Base-by-base conservation (phyloP, 1,284 basidiomycete genomes). In the Rhodotorula sp. region DNA sequence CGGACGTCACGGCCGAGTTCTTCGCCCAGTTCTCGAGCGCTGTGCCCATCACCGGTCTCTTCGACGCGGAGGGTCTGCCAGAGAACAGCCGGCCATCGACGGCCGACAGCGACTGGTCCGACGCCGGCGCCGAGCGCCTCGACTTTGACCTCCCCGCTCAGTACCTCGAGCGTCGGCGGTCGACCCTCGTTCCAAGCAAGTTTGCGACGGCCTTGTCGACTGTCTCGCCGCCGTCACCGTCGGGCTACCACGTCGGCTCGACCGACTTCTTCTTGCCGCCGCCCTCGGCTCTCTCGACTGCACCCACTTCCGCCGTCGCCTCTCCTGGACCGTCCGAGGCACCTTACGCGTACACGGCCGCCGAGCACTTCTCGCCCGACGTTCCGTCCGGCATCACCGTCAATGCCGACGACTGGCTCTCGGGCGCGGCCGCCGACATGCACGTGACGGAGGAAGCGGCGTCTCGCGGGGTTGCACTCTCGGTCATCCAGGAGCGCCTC, bases 171-270 rank as follows among this genome's bases (percentile, higher is more conserved):
- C 57, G 53, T 1, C 51, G 67, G 4, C 62, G 67, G 3, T 64
- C 67, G n/a, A 67, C 67, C 32, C 32, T 68, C 47, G 51, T 67
- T 20, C 56, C 66, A 15, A 64, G 62, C 67, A 51, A 53, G 62
- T 57, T 64, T 19, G 2, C 57, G 15, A 46, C 61, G 44, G 29
- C 53, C 1, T 55, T 55, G 36, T 27, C 44, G 20, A 7, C 36
- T 29, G 17, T 44, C 49, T 51, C n/a, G 24, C 24, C 48, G 34
- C n/a, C 32, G 19, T 49, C 48, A 10, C 48, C 32, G 5, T 56
- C n/a, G 19, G n/a, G 30, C 39, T 71, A 56, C 46, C 69, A 71
- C 53, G 49, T 71, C 55, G 65, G 58, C 15, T 34, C 60, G 36
- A 59, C 58, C 20, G 53, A 60, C n/a, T 64, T 62, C 36, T 72